Conservation (phyloP, 257 asterid species). For the Fraxinus anomala region DNA sequence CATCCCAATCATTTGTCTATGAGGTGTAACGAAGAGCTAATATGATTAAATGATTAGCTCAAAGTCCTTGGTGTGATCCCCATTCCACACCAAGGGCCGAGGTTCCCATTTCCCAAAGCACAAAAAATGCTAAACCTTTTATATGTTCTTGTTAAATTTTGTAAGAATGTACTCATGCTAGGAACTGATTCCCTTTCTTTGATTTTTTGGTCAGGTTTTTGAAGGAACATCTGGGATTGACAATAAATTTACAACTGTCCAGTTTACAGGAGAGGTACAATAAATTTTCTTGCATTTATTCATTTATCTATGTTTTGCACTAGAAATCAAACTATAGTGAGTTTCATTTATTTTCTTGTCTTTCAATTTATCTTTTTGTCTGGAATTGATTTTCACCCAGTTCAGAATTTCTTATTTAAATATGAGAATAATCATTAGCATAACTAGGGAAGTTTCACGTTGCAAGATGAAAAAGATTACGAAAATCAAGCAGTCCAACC, state of each 20-base stretch:
- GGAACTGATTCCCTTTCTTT: background rate
- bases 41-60: too few species aligned
- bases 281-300: too few species aligned
- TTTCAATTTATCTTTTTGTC: background rate
- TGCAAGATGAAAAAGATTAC: too few species aligned
- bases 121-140: background rate
- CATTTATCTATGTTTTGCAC: background rate
- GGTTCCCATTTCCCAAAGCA: background rate
- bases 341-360: background rate
- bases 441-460: too few species aligned
- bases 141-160: background rate
- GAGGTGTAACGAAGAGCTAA: too few species aligned
- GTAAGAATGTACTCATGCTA: background rate
- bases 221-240: conserved; percentile 28
- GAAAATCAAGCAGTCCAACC: too few species aligned
- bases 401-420: background rate
- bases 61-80: too few species aligned
- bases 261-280: conserved; percentile 26
- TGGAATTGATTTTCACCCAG: conserved; percentile 1
- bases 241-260: conserved; percentile 24
- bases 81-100: background rate
- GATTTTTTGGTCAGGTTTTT: conserved; percentile 16
- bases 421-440: too few species aligned
- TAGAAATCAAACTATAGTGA: background rate
- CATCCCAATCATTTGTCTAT: too few species aligned